Base-by-base conservation (phyloP, 2,329 filamentous ascomycete genomes). In the Aschersonia sp. region DNA sequence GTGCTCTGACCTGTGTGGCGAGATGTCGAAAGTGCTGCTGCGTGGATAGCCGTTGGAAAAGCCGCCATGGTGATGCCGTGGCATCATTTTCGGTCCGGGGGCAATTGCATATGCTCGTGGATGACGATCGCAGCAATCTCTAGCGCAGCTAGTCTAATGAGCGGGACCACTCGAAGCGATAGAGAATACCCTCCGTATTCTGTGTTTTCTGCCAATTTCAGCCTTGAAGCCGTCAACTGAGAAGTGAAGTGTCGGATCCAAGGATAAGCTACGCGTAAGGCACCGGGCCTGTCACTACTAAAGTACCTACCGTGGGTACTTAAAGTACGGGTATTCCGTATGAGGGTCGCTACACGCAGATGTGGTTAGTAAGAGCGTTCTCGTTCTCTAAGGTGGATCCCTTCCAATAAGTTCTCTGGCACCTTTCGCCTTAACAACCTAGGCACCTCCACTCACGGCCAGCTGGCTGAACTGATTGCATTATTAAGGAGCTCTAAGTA, bases 1-100 rank as follows among this genome's bases (percentile, higher is more conserved):
- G 44, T 5, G 29, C 6, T 3, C 30, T 42, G 78, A 94, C 85
- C 87, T 85, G 65, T 95, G 88, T 56, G 88, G 86, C 56, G 86
- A 88, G 60, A 94, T 89, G 55, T 88, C 87, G 63, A 94, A 91
- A 44, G 84, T 85, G 60, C 82, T 82, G 51, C 75, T 77, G 54
- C 82, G 76, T 53, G 85, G 84, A 65, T 89, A 89, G 61, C 88
- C 89, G 71, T 92, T 94, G 53, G 83, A 79, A 67, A 85, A 91
- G 65, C 82, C 82, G 66, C 71, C 70, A 52, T 72, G 70, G 62
- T 84, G 77, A 74, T 94, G 87, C 72, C 88, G 80, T 64, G 91
- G 85, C 80, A 92, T 89, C 80, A 84, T 85, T 71, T 80, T 81
- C 63, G 68, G 69, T 62, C 54, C 49, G 48, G 48, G 46, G 47